Evolutionary conservation across 2,329 filamentous ascomycete genomes (phyloP), one percentile per base, ranked within the genome.

Genomic region (Fusarium sp.): DNA sequence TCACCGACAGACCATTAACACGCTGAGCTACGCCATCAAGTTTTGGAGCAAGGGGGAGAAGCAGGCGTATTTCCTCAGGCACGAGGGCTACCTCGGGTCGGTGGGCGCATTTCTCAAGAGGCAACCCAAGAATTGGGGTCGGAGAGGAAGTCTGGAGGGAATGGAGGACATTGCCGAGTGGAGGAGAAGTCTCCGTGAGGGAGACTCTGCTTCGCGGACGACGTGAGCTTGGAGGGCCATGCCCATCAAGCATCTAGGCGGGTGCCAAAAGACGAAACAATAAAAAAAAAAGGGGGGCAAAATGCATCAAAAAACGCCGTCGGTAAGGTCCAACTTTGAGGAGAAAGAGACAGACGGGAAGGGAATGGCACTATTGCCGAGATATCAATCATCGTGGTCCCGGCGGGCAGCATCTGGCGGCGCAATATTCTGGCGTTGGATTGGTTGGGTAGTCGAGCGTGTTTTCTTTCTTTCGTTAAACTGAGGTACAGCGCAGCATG

Each of bases 1-100:
- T 41, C 96, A 99, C 80, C 90, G 93, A 15, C 96, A 98, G 82
- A 99, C 96, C 12, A 99, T 99, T 89, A 97, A 98, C 81, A 98
- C 96, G 0, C 86, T 99, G 10, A 95, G 92, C 59, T 99, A 97
- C 78, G 96, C 95, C 77, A 98, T 99, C 82, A 94, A 94, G 74
- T 99, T 98, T 82, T 99, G 96, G 96, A 94, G 92, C 72, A 94
- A 96, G 78, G 95, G 95, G 43, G 87, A 91, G 77, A 98, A 97
- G 81, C 94, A 98, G 81, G 96, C 96, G 1, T 98, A 97, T 79
- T 99, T 99, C 80, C 80, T 99, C 64, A 88, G 96, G 7, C 96
- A 99, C 76, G 96, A 99, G 81, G 96, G 96, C 28, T 99, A 98
- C 78, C 88, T 99, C 1, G 96, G 96, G 10, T 90, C 94, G 18